Percentiles rank a stretch among this genome's conserved stretches.
phyloP scores from a whole-genome alignment of 1,284 basidiomycete species.

The Irpex lacteus region DNA sequence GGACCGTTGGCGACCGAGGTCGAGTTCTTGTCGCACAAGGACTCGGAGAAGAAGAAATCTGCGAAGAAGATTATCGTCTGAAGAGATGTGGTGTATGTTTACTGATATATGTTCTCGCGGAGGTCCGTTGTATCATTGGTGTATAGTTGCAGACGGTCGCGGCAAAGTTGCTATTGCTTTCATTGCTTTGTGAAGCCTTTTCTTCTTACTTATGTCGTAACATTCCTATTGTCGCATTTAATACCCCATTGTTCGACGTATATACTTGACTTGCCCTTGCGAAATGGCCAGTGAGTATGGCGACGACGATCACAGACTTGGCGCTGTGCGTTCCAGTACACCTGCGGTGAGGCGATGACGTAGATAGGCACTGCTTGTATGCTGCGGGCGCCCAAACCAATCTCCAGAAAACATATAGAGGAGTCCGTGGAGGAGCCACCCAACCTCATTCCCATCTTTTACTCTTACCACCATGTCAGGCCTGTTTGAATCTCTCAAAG shows the following conservation, averaged over 20 bases:
- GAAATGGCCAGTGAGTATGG: neutral
- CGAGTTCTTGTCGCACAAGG: constrained; percentile 92
- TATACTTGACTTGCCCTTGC: neutral
- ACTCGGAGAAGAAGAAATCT: constrained; percentile 92
- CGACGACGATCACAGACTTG: neutral
- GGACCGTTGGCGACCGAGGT: constrained; percentile 90
- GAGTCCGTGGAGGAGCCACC: neutral
- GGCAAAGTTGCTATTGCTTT: constrained; percentile 4
- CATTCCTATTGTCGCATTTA: constrained; percentile 18
- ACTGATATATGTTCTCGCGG: constrained; percentile 1
- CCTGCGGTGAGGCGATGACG: constrained; percentile 4
- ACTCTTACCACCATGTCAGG: constrained; percentile 45
- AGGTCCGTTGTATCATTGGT: constrained; percentile 10
- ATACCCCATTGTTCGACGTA: neutral
- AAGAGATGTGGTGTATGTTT: constrained; percentile 15
- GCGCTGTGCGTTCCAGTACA: neutral
- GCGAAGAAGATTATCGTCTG: constrained; percentile 78
- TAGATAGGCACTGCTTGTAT: constrained; percentile 1
- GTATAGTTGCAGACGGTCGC: neutral
- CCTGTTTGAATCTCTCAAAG: constrained; percentile 63
- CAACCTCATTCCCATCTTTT: constrained; percentile 1
- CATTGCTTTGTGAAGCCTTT: neutral
- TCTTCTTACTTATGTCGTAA: constrained; percentile 9
- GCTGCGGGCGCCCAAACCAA: neutral
- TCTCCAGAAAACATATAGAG: neutral